Evolutionary conservation across 2,329 filamentous ascomycete species (phyloP).

Genomic region (Colletotrichum camelliae): DNA sequence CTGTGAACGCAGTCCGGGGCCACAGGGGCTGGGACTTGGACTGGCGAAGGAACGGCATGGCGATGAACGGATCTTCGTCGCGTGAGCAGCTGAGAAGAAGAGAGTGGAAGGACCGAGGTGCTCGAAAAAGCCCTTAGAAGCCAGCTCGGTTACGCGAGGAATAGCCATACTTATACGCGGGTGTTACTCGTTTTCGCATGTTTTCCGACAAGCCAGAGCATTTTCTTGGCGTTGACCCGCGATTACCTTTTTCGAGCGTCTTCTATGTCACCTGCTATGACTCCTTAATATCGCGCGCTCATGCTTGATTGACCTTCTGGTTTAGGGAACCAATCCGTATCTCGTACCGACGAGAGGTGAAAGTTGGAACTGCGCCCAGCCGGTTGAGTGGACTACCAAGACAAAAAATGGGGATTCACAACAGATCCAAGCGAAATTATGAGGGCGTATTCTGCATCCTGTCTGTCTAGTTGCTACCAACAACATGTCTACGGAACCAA

Average conservation of each 20-base stretch:
- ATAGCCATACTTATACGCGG: neutral
- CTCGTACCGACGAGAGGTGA: neutral
- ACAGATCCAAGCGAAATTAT: neutral
- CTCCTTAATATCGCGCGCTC: neutral
- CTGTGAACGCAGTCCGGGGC: neutral
- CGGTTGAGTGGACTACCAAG: neutral
- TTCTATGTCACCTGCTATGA: neutral
- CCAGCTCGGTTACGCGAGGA: neutral
- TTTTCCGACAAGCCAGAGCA: neutral
- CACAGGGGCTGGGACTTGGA: constrained; percentile 5
- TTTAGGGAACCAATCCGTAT: neutral
- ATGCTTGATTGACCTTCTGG: neutral
- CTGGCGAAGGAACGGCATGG: constrained; percentile 12
- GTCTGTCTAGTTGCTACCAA: neutral
- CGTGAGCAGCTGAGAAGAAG: neutral
- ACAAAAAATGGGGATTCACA: neutral
- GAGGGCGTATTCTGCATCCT: neutral
- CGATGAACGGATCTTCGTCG: neutral
- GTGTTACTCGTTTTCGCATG: neutral
- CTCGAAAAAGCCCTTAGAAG: neutral
- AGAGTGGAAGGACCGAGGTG: neutral
- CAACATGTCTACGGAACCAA: neutral
- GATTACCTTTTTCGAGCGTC: neutral
- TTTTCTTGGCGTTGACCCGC: neutral
- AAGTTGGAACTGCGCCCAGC: neutral